Percentiles rank a stretch among this genome's conserved stretches.
phyloP scores from a whole-genome alignment of 2,329 filamentous ascomycete species.

The Aspergillus quadrilineatus region DNA sequence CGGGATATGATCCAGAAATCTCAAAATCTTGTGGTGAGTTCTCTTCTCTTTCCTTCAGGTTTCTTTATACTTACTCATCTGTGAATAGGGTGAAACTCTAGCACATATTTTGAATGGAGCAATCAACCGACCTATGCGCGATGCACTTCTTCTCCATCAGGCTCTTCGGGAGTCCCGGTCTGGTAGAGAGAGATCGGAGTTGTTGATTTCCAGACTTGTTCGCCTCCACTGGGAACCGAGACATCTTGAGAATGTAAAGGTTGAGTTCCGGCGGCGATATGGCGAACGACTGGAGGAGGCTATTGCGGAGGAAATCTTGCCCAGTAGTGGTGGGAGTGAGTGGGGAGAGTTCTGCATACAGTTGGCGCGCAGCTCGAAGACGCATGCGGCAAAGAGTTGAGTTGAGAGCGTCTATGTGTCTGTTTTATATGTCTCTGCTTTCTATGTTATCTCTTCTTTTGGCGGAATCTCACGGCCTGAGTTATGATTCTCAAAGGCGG shows the following conservation, averaged over 20 bases:
- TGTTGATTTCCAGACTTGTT: constrained; percentile 84
- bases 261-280: constrained; percentile 77
- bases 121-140: constrained; percentile 91
- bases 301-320: constrained; percentile 71
- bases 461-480: not conserved
- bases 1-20: constrained; percentile 84
- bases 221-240: constrained; percentile 87
- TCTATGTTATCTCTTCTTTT: not conserved
- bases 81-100: constrained; percentile 77
- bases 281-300: constrained; percentile 71
- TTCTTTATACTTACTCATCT: constrained; percentile 5
- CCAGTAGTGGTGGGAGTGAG: constrained; percentile 51
- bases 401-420: not conserved
- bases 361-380: constrained; percentile 48
- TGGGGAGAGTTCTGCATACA: constrained; percentile 75
- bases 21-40: constrained; percentile 83
- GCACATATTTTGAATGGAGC: constrained; percentile 95
- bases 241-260: constrained; percentile 77
- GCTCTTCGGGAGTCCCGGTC: constrained; percentile 73
- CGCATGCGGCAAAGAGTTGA: constrained; percentile 13
- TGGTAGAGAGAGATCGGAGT: constrained; percentile 73
- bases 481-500: not conserved
- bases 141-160: constrained; percentile 86
- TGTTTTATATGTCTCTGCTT: not conserved
- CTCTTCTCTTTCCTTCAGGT: not conserved